Evolutionary conservation across 768 basidiomycete species (phyloP).

Genomic region (Lactifluus subvellereus): DNA sequence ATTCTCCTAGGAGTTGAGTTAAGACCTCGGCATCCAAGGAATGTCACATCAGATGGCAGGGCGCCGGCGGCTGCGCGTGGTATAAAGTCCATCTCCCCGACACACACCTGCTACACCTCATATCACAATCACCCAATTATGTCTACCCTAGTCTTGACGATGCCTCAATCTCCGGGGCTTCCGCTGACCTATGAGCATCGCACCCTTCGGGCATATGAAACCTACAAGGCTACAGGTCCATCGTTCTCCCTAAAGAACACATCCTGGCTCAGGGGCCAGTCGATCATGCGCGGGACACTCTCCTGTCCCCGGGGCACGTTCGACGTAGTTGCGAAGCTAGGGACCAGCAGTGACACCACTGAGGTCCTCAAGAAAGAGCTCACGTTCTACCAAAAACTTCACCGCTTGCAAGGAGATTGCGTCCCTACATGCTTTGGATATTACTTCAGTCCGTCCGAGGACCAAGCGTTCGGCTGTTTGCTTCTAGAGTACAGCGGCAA

Average conservation of each 20-base stretch:
- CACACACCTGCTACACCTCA: not conserved
- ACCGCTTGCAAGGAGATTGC: constrained; percentile 5
- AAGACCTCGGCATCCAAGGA: too few relatives aligned
- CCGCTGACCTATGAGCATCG: constrained; percentile 12
- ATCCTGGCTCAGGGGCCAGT: constrained; percentile 12
- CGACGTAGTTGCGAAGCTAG: constrained; percentile 17
- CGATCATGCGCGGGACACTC: constrained; percentile 14
- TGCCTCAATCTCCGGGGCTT: constrained; percentile 5
- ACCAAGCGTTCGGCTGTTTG: constrained; percentile 5
- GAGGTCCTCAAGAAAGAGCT: constrained; percentile 10
- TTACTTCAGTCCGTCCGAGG: constrained; percentile 6
- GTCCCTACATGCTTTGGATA: constrained; percentile 16
- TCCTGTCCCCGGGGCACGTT: constrained; percentile 3
- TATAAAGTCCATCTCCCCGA: not conserved
- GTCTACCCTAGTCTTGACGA: constrained; percentile 13
- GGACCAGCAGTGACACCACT: not conserved
- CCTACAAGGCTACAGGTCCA: constrained; percentile 1
- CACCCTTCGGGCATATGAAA: constrained; percentile 9
- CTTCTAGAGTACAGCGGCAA: constrained; percentile 13
- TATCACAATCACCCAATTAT: not conserved
- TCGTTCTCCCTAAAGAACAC: constrained; percentile 6
- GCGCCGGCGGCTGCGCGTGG: too few relatives aligned
- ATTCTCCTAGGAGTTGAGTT: not conserved
- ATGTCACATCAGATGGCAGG: not conserved
- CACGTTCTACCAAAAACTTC: constrained; percentile 10